These are phyloP conservation scores for Brachypodium distachyon DNA, from an alignment of 202 grass and related monocot genomes.

Conservation along the genomic window DNA sequence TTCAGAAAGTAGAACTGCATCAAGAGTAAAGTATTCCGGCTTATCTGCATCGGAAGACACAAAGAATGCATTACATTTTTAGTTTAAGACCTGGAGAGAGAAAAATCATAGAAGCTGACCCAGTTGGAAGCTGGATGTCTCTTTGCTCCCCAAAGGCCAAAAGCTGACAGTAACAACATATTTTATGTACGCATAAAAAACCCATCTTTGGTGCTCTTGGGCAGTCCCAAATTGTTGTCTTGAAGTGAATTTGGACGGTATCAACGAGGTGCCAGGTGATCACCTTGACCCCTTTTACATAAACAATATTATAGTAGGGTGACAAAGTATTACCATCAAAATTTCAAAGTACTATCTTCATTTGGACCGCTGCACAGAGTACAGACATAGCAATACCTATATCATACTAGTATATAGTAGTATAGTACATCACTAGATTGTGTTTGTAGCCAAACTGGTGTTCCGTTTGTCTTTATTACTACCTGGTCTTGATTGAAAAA, in stretches of 20 bases:
- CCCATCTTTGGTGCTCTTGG: slow-evolving; percentile 5
- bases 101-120: slow-evolving; percentile 7
- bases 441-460: not conserved
- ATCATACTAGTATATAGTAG: not conserved
- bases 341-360: not conserved
- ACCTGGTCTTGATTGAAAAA: not conserved
- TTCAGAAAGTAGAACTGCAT: slow-evolving; percentile 10
- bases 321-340: not conserved
- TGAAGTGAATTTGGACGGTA: slow-evolving; percentile 9
- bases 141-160: slow-evolving; percentile 9
- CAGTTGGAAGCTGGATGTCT: slow-evolving; percentile 26
- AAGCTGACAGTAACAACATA: slow-evolving; percentile 1
- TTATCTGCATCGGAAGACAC: not conserved
- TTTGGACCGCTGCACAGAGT: not conserved
- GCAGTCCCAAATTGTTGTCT: slow-evolving; percentile 10
- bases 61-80: slow-evolving; percentile 4
- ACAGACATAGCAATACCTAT: not conserved
- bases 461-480: not conserved
- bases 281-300: not conserved
- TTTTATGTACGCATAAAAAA: not conserved
- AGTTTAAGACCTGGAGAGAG: slow-evolving; percentile 9
- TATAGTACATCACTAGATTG: not conserved
- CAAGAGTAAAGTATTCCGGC: not conserved
- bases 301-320: not conserved
- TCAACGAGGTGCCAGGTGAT: not conserved